These are phyloP conservation scores for Paraconiothyrium brasiliense DNA, from an alignment of 2,329 filamentous ascomycete species.

Conservation along the genomic window DNA sequence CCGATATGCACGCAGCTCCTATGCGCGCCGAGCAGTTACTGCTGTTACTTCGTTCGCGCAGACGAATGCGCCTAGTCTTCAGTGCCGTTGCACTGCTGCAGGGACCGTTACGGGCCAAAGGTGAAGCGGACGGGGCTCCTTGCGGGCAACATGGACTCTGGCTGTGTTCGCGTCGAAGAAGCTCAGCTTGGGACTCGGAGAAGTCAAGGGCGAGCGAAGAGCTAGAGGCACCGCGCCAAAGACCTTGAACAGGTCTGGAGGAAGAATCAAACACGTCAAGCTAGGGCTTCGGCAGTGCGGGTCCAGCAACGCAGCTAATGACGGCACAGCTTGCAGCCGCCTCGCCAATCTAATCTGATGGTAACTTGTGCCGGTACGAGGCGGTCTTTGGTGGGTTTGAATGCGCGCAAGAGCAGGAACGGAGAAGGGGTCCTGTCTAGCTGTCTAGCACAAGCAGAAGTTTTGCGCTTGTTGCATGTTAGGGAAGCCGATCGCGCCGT, in stretches of 20 bases:
- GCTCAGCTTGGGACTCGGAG: constrained; percentile 1
- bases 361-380: neutral
- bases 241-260: constrained; percentile 16
- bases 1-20: constrained; percentile 3
- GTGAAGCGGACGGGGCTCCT: constrained; percentile 26
- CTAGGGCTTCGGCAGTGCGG: constrained; percentile 19
- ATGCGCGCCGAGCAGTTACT: constrained; percentile 1
- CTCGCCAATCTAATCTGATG: constrained; percentile 22
- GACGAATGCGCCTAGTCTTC: constrained; percentile 2
- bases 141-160: constrained; percentile 25
- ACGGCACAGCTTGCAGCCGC: constrained; percentile 20
- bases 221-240: constrained; percentile 15
- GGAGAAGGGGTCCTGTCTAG: neutral
- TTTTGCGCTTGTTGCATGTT: constrained; percentile 11
- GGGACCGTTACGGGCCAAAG: constrained; percentile 18
- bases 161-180: constrained; percentile 10
- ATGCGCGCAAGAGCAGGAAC: neutral
- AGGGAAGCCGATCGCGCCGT: constrained; percentile 9
- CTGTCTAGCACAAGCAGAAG: neutral
- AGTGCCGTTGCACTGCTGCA: constrained; percentile 19
- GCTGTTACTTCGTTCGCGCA: constrained; percentile 10
- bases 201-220: constrained; percentile 11
- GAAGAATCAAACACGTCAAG: constrained; percentile 21
- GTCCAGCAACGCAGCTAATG: constrained; percentile 17
- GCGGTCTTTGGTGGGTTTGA: constrained; percentile 1